These are phyloP conservation scores for Zychaea mexicana DNA, from an alignment of 371 early-diverging fungal genomes.

Conservation along the genomic window DNA sequence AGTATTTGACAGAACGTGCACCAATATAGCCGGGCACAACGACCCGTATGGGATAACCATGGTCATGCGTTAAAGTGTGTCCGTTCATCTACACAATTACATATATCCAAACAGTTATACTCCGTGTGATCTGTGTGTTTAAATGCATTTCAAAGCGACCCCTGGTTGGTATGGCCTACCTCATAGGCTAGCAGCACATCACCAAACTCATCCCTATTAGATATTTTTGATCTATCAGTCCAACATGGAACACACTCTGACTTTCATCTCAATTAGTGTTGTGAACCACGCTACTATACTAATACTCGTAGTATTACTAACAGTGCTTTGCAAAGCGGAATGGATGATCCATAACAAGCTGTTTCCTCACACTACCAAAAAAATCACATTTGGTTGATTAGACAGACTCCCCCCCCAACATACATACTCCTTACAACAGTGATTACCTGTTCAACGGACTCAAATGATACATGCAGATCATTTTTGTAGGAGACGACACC, in stretches of 20 bases:
- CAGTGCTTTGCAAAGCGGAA: slow-evolving; percentile 80
- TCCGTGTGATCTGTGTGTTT: no score
- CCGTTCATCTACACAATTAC: slow-evolving; percentile 81
- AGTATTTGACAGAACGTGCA: slow-evolving; percentile 85
- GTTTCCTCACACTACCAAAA: slow-evolving; percentile 57
- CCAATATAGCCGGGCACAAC: slow-evolving; percentile 86
- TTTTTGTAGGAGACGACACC: slow-evolving; percentile 41
- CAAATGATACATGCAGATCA: slow-evolving; percentile 74
- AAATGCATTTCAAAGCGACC: no score
- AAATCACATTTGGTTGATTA: neutral
- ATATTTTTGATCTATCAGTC: neutral
- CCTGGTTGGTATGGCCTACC: slow-evolving; percentile 33
- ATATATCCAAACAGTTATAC: no score
- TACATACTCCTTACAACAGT: neutral
- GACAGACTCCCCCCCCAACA: no score
- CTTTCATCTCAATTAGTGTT: no score
- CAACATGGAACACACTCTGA: no score
- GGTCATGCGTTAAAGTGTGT: slow-evolving; percentile 70
- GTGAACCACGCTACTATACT: neutral
- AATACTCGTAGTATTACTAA: slow-evolving; percentile 24
- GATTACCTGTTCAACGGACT: slow-evolving; percentile 70
- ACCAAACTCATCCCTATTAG: slow-evolving; percentile 66
- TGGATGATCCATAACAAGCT: slow-evolving; percentile 79
- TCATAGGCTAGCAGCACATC: slow-evolving; percentile 83
- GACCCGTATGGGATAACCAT: slow-evolving; percentile 83